Conservation (phyloP, 192 early-diverging fungal genomes). For the Chytriomyces sp. region DNA sequence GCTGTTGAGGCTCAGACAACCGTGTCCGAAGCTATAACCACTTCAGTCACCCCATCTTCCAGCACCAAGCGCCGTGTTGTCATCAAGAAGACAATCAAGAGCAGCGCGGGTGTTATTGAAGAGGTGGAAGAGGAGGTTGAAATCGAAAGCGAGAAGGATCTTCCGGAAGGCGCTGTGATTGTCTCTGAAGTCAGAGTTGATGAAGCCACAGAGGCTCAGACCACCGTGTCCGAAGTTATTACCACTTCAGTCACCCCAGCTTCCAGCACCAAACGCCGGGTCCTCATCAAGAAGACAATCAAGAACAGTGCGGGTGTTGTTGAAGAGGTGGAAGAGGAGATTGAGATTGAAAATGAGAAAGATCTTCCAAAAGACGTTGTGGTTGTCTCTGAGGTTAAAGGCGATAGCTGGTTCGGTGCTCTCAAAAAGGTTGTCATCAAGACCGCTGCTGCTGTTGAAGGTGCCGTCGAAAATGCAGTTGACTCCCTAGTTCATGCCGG, state of each 20-base stretch:
- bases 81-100: too few relatives aligned
- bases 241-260: neutral
- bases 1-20: neutral
- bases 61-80: neutral
- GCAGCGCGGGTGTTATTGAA: neutral
- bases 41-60: neutral
- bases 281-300: too few relatives aligned
- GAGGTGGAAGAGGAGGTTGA: neutral
- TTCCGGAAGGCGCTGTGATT: neutral
- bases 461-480: neutral
- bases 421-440: slow-evolving; percentile 1
- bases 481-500: slow-evolving; percentile 1
- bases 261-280: neutral
- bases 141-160: slow-evolving; percentile 1
- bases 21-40: neutral
- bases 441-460: slow-evolving; percentile 5
- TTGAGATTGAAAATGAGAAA: neutral
- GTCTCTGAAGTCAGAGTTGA: neutral
- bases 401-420: neutral
- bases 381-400: slow-evolving; percentile 5
- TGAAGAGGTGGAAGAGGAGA: neutral
- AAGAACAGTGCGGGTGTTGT: neutral
- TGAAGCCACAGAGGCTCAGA: neutral
- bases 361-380: neutral
- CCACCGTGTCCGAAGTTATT: neutral